Evolutionary conservation across 1,284 basidiomycete genomes (phyloP).

Genomic region (Volvariella surrecta): DNA sequence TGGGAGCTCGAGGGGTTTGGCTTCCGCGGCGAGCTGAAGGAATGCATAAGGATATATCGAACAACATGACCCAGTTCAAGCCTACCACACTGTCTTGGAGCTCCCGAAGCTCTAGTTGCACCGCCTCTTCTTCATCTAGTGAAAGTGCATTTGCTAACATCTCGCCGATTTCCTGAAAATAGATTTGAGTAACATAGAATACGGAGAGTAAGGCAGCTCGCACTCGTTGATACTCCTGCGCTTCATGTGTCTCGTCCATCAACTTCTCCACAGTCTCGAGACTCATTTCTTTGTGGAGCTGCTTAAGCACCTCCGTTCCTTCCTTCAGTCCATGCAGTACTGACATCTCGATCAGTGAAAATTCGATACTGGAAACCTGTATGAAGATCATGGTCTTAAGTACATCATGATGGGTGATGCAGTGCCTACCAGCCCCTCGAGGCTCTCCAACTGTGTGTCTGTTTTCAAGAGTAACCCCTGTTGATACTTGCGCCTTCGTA

Average conservation of each 20-base stretch:
- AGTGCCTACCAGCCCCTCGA: slow-evolving; percentile 79
- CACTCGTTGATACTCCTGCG: slow-evolving; percentile 85
- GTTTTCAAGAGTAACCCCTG: slow-evolving; percentile 84
- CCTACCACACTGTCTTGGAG: slow-evolving; percentile 57
- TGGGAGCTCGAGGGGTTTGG: slow-evolving; percentile 17
- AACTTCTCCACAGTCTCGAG: slow-evolving; percentile 90
- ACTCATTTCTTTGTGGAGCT: slow-evolving; percentile 92
- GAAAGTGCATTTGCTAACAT: slow-evolving; percentile 79
- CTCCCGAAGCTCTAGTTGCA: slow-evolving; percentile 71
- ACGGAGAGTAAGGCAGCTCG: slow-evolving; percentile 14
- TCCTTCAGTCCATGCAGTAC: slow-evolving; percentile 90
- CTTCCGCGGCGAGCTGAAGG: background rate
- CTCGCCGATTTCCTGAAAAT: slow-evolving; percentile 78
- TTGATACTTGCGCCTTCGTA: slow-evolving; percentile 91
- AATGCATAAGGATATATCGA: background rate
- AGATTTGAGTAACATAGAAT: slow-evolving; percentile 2
- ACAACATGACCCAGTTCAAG: slow-evolving; percentile 5
- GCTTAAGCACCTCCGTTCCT: slow-evolving; percentile 87
- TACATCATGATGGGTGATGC: background rate
- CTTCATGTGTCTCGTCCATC: slow-evolving; percentile 88
- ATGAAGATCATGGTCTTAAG: background rate
- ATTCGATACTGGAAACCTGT: slow-evolving; percentile 93
- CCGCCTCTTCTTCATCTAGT: slow-evolving; percentile 88
- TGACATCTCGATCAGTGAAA: slow-evolving; percentile 89
- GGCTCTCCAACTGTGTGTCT: slow-evolving; percentile 80